Percentiles rank a stretch among this genome's conserved stretches.
Conservation (phyloP, 192 early-diverging fungal genomes). For the Lunasporangiospora selenospora region DNA sequence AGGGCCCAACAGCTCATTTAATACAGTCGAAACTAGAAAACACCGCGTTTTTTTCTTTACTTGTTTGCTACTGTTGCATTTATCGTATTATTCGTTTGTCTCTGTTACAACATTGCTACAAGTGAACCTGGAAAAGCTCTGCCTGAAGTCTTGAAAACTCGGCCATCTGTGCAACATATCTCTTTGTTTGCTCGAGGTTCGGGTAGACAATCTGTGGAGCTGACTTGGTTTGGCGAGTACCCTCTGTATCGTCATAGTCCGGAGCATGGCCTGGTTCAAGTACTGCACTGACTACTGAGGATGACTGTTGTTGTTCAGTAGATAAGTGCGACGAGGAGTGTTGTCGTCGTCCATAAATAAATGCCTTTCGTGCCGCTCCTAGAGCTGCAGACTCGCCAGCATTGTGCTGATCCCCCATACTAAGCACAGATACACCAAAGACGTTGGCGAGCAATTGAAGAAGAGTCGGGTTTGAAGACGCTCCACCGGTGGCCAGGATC, state of each 20-base stretch:
- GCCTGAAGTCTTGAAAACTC: constrained; percentile 24
- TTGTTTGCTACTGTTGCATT: too few relatives aligned
- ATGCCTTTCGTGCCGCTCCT: constrained; percentile 66
- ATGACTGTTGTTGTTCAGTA: too few relatives aligned
- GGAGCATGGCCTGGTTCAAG: neutral
- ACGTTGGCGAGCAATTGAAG: constrained; percentile 71
- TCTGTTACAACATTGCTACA: too few relatives aligned
- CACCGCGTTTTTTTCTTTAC: too few relatives aligned
- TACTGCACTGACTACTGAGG: too few relatives aligned
- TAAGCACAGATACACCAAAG: constrained; percentile 72
- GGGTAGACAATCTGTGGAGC: constrained; percentile 3
- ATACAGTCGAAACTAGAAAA: too few relatives aligned
- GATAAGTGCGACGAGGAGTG: neutral
- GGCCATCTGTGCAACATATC: constrained; percentile 15
- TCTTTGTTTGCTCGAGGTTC: constrained; percentile 12
- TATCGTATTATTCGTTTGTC: too few relatives aligned
- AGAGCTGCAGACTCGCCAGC: constrained; percentile 63
- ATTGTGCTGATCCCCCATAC: constrained; percentile 19
- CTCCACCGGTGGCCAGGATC: constrained; percentile 80
- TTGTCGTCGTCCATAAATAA: constrained; percentile 26
- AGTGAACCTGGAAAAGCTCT: too few relatives aligned
- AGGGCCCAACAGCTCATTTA: too few relatives aligned
- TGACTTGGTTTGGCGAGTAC: neutral
- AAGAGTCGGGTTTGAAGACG: constrained; percentile 63
- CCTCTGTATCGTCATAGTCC: neutral